Base-by-base conservation (phyloP, 441 rosid species). In the Kokia cookei region DNA sequence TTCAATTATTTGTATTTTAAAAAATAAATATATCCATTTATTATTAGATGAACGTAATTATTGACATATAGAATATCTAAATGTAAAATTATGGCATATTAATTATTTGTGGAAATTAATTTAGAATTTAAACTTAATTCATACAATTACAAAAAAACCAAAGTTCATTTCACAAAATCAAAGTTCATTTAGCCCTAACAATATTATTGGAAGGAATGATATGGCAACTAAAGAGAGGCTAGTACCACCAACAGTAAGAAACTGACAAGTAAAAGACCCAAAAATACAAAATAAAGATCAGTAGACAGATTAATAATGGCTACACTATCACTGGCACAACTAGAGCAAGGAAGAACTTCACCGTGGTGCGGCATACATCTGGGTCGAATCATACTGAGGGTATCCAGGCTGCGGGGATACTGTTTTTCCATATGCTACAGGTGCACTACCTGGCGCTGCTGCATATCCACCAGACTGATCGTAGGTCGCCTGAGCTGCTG, bases 401-500 rank as follows among this genome's bases (percentile, higher is more conserved):
- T 88, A 87, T 55, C 79, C 77, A 71, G 90, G 84, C 69, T 82
- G 85, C 7, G 86, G 85, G 9, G 88, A 84, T 42, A 80, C 76
- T 5, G 86, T 83, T 74, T 85, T 84, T 53, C 83, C 87, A 53
- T 85, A 85, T 45, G 77, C 84, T 69, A 62, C 89, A 43, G 86
- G 85, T 12, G 91, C 87, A 78, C 76, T 79, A 14, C 69, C 91
- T 15, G 90, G 87, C 55, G 91, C 84, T 32, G 85, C 83, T 35
- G 79, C 92, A 80, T 90, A 91, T 48, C 82, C 86, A 55, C 81
- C 84, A 15, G 93, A 80, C 81, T 91, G 97, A 51, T 93, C 98
- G 51, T 86, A 93, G 22, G 84, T 82, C 6, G 92, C 80, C 72
- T 91, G 98, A 71, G 86, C 71, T 47, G 87, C 53, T 14, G 88